Evolutionary conservation across 2,329 filamentous ascomycete genomes (phyloP), one percentile per base, ranked within the genome.

Genomic region (Ophiostoma tasmaniense): DNA sequence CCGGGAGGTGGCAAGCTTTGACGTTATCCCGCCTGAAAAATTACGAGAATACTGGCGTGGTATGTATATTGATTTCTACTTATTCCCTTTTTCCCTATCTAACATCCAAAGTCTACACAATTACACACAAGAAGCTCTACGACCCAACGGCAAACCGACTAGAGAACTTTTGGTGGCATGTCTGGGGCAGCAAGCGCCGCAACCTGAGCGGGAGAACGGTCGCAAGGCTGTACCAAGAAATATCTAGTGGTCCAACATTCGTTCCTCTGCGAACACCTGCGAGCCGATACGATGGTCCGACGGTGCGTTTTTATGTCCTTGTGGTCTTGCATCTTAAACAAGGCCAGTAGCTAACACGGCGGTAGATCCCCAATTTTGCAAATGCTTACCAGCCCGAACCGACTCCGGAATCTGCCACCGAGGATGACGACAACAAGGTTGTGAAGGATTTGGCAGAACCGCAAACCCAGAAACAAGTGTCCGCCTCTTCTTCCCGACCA

Each of bases 141-240:
- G 86, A 89, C 73, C 86, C 86, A n/a, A 88, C 85, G 2, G 85
- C 86, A 35, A 83, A 83, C 70, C 84, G 87, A 22, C 77, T 88
- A 25, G 86, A 89, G 74, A 86, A 88, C 73, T 87, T 88, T 73
- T 89, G 86, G 86, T 88, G 85, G 83, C 86, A 88, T 74, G 84
- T 89, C 68, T 85, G 85, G 81, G 85, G 86, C 42, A 88, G 87
- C 73, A 79, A 87, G 71, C 79, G 83, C 35, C 80, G 83, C 42
- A 75, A 80, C 67, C 78, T 88, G 65, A 83, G 84, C 64, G 86
- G 84, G 52, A 79, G 78, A 42, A 80, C 81, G 14, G 78, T 89
- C 64, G 85, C 87, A 69, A 81, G 77, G 71, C 77, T 88, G 5
- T 89, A 85, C 73, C 79, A 84, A 73, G 79, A 86, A 39, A 87